Evolutionary conservation across 805 yeast genomes (phyloP).

Genomic region (Pichia rugopelliculosa): DNA sequence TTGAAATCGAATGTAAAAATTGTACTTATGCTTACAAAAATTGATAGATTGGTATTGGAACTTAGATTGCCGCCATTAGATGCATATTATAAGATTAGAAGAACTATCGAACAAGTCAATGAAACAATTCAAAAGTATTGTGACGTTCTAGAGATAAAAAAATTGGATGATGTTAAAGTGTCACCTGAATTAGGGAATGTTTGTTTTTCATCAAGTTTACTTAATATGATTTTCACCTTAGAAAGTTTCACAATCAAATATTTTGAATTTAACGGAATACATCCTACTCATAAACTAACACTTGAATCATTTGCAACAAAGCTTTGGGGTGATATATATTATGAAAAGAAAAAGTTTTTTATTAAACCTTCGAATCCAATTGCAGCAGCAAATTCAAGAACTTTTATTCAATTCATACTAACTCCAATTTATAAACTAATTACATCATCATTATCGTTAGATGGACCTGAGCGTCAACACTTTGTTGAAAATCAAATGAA

Average conservation of each 20-base stretch:
- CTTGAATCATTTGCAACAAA: constrained; percentile 40
- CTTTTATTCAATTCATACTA: constrained; percentile 61
- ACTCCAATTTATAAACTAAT: constrained; percentile 76
- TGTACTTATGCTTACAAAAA: constrained; percentile 62
- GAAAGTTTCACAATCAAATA: constrained; percentile 54
- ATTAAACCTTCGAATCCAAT: constrained; percentile 23
- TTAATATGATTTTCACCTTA: constrained; percentile 60
- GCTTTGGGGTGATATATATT: constrained; percentile 76
- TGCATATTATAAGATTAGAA: constrained; percentile 59
- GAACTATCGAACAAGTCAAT: constrained; percentile 60
- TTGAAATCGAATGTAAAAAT: constrained; percentile 45
- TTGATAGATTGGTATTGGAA: constrained; percentile 82
- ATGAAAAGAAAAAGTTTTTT: constrained; percentile 41
- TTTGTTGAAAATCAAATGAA: constrained; percentile 45
- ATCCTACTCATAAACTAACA: constrained; percentile 13
- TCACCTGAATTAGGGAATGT: constrained; percentile 66
- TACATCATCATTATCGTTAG: constrained; percentile 50
- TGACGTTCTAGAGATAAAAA: constrained; percentile 12
- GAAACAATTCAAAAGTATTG: constrained; percentile 31
- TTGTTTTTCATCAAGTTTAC: constrained; percentile 61
- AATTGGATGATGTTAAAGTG: constrained; percentile 17
- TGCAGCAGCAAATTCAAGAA: constrained; percentile 22
- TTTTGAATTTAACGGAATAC: constrained; percentile 28
- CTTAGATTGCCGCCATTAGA: constrained; percentile 67
- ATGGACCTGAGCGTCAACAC: constrained; percentile 34